These are phyloP conservation scores for Talaromyces piceae DNA, from an alignment of 2,329 filamentous ascomycete species.

Conservation along the genomic window DNA sequence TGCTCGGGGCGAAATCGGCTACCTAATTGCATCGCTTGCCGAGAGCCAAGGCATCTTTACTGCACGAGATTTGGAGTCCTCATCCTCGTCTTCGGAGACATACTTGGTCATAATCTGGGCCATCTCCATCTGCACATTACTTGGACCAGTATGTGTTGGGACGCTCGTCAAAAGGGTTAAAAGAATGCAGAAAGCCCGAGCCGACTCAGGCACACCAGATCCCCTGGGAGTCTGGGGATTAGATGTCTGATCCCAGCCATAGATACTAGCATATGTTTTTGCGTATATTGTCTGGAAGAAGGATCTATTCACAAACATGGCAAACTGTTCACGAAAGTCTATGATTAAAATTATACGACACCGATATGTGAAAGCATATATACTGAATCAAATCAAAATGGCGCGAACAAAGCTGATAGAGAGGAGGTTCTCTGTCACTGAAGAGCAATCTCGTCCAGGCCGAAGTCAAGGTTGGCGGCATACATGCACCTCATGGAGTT, in stretches of 20 bases:
- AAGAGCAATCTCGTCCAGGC: not conserved
- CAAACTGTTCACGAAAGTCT: not conserved
- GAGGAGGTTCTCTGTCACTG: not conserved
- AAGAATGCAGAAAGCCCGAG: conserved; percentile 25
- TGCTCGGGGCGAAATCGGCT: conserved; percentile 71
- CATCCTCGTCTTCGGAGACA: conserved; percentile 32
- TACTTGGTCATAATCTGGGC: conserved; percentile 50
- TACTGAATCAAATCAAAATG: not conserved
- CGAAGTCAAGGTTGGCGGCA: conserved; percentile 20
- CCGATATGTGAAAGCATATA: not conserved
- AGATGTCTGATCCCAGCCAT: conserved; percentile 14
- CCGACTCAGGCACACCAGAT: conserved; percentile 19
- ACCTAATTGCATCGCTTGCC: conserved; percentile 64
- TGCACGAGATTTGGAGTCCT: not conserved
- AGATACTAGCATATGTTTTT: not conserved
- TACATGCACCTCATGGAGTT: conserved; percentile 23
- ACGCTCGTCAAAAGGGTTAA: conserved; percentile 40
- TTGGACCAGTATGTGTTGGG: conserved; percentile 46
- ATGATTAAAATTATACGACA: not conserved
- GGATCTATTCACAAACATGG: not conserved
- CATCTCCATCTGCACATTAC: conserved; percentile 47
- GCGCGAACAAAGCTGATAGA: not conserved
- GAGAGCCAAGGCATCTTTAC: conserved; percentile 47
- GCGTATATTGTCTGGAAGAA: not conserved
- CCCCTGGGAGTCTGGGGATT: conserved; percentile 37